Conservation (phyloP, 106 monocot genomes). For the Dactylorhiza incarnata region DNA sequence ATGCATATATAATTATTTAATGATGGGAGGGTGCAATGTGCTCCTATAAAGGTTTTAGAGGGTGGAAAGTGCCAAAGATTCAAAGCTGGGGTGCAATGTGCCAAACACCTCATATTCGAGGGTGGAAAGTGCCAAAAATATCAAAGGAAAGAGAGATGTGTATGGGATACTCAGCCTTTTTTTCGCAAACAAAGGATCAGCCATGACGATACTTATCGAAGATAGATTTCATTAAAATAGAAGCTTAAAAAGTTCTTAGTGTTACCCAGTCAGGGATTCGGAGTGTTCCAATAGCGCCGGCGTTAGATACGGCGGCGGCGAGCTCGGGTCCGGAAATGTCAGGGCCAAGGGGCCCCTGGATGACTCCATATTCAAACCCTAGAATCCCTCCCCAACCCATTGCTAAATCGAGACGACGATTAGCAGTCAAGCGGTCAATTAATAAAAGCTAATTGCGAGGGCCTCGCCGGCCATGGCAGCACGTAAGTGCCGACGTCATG, state of each 20-base stretch:
- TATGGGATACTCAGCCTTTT: neutral
- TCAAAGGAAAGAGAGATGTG: neutral
- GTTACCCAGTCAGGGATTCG: slow-evolving; percentile 69
- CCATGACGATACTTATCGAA: neutral
- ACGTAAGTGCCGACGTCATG: slow-evolving; percentile 12
- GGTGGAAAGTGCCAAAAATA: too few species aligned
- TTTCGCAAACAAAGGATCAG: neutral
- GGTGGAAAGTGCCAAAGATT: too few species aligned
- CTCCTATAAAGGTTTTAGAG: too few species aligned
- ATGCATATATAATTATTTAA: too few species aligned
- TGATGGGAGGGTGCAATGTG: too few species aligned
- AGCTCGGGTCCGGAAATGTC: slow-evolving; percentile 82
- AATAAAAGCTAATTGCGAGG: neutral
- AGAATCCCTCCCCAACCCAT: slow-evolving; percentile 84
- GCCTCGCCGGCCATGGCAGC: neutral
- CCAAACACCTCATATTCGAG: too few species aligned
- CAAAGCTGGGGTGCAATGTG: too few species aligned
- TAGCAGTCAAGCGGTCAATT: neutral
- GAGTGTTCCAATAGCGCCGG: slow-evolving; percentile 61
- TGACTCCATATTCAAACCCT: slow-evolving; percentile 73
- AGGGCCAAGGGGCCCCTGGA: slow-evolving; percentile 82
- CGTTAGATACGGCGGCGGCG: slow-evolving; percentile 75
- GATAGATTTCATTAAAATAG: neutral
- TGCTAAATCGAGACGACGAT: neutral
- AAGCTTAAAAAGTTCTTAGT: neutral